Evolutionary conservation across 345 rosid genomes (phyloP).

Genomic region (Eucalyptus shirleyi): DNA sequence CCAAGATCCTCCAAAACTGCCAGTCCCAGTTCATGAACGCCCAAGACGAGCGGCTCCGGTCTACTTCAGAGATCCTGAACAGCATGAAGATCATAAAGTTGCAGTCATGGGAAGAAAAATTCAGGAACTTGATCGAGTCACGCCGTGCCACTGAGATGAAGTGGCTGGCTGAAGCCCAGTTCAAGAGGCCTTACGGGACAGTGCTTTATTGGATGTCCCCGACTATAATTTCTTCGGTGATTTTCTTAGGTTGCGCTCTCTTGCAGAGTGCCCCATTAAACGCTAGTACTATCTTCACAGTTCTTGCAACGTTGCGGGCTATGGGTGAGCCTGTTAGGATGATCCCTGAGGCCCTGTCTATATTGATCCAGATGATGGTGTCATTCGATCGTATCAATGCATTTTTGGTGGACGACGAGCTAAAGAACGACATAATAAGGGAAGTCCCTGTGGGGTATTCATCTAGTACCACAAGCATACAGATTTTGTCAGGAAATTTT

Average conservation of each 20-base stretch:
- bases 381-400: conserved; percentile 42
- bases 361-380: conserved; percentile 62
- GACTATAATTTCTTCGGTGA: conserved; percentile 46
- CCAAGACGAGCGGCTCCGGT: conserved; percentile 56
- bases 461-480: conserved; percentile 4
- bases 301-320: conserved; percentile 53
- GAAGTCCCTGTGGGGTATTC: conserved; percentile 1
- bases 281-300: conserved; percentile 65
- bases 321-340: conserved; percentile 56
- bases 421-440: conserved; percentile 17
- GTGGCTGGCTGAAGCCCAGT: conserved; percentile 47
- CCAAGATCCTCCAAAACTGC: conserved; percentile 39
- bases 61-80: conserved; percentile 57
- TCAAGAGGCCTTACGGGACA: conserved; percentile 30
- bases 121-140: conserved; percentile 43
- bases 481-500: conserved; percentile 44
- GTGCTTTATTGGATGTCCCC: conserved; percentile 69
- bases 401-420: conserved; percentile 58
- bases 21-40: conserved; percentile 56
- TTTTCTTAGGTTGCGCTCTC: conserved; percentile 52
- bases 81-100: conserved; percentile 74
- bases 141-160: conserved; percentile 45
- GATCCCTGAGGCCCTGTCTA: conserved; percentile 70
- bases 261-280: conserved; percentile 46
- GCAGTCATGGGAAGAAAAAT: conserved; percentile 77